phyloP scores from a whole-genome alignment of 78 protist species.

The Speleostelium caveatum region DNA sequence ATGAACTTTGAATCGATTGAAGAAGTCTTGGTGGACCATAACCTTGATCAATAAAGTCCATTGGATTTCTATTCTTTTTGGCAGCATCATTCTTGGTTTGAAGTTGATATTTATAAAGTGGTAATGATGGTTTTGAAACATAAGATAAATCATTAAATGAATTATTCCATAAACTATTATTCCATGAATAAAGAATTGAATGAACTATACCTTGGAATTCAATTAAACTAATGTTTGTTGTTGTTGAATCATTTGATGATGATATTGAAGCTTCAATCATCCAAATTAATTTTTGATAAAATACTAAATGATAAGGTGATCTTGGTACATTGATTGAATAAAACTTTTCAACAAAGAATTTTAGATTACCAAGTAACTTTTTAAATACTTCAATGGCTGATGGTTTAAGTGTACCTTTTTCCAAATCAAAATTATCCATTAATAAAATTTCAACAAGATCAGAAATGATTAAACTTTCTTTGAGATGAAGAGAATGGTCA shows the following conservation, averaged over 20 bases:
- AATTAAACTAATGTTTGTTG: conserved; percentile 18
- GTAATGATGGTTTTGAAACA: conserved; percentile 18
- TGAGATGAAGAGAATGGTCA: conserved; percentile 6
- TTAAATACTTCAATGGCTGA: neutral
- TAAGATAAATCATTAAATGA: conserved; percentile 42
- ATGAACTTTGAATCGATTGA: conserved; percentile 52
- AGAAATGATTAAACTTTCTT: conserved; percentile 4
- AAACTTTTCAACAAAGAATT: neutral
- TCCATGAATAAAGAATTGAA: conserved; percentile 31
- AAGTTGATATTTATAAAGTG: conserved; percentile 21
- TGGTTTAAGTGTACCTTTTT: conserved; percentile 20
- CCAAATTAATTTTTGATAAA: conserved; percentile 60
- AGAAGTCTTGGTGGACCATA: conserved; percentile 73
- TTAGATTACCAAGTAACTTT: neutral
- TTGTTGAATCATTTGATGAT: neutral
- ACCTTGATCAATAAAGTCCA: conserved; percentile 31
- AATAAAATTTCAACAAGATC: conserved; percentile 8
- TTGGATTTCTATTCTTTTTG: neutral
- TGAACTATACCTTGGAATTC: conserved; percentile 45
- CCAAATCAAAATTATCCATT: conserved; percentile 10
- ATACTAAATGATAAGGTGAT: conserved; percentile 31
- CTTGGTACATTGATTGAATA: conserved; percentile 19
- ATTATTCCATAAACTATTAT: conserved; percentile 53
- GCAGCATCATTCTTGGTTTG: neutral
- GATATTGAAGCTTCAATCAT: conserved; percentile 37